Evolutionary conservation across 202 grass and related monocot species (phyloP).

Genomic region (Elaeis oleifera): DNA sequence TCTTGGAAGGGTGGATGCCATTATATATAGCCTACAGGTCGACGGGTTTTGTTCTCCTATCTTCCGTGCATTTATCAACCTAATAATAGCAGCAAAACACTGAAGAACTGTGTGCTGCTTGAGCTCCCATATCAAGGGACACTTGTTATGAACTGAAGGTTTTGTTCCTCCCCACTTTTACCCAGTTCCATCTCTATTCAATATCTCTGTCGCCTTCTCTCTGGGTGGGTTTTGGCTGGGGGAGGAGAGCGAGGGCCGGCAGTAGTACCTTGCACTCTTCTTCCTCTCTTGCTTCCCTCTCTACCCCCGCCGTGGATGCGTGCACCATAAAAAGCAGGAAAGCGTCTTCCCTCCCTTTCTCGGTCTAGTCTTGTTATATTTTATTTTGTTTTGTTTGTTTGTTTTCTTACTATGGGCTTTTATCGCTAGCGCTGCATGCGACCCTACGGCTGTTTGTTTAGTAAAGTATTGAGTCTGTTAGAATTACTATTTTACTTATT

Average conservation of each 20-base stretch:
- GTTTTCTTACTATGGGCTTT: neutral
- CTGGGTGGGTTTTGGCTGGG: conserved; percentile 9
- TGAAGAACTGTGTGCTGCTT: too few species aligned
- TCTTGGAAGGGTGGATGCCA: too few species aligned
- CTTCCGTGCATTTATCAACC: too few species aligned
- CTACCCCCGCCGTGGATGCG: conserved; percentile 54
- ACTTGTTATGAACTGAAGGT: too few species aligned
- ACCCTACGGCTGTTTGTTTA: neutral
- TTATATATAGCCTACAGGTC: too few species aligned
- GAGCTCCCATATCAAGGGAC: too few species aligned
- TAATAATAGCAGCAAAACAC: too few species aligned
- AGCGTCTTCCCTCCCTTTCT: conserved; percentile 35
- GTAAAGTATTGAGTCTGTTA: neutral
- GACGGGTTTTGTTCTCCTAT: too few species aligned
- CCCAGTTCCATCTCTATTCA: neutral
- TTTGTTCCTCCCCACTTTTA: conserved; percentile 7
- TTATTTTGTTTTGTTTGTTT: neutral
- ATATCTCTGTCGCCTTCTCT: neutral
- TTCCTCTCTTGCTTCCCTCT: conserved; percentile 34
- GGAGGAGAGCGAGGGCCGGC: too few species aligned
- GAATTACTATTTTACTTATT: too few species aligned
- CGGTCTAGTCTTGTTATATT: conserved; percentile 14
- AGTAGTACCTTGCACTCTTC: conserved; percentile 10
- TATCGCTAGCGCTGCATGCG: neutral
- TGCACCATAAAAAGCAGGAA: conserved; percentile 67